Conservation (phyloP, 805 yeast genomes). For the Metschnikowia gruessii region DNA sequence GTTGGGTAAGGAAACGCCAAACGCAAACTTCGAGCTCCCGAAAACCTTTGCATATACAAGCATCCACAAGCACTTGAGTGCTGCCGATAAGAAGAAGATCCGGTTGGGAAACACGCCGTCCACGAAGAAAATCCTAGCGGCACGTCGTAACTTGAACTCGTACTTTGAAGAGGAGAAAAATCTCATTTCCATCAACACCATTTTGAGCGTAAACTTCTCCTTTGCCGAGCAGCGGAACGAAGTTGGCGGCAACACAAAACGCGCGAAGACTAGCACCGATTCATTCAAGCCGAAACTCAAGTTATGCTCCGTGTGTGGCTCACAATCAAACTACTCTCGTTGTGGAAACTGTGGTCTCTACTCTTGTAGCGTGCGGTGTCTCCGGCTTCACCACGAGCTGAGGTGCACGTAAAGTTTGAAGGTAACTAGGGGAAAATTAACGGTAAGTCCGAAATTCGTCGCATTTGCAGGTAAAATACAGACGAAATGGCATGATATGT, state of each 20-base stretch:
- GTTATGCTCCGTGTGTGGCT: constrained; percentile 43
- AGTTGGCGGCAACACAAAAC: constrained; percentile 12
- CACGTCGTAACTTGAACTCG: constrained; percentile 41
- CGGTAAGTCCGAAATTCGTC: background rate
- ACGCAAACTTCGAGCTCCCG: constrained; percentile 39
- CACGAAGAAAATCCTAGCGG: constrained; percentile 41
- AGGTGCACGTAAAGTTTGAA: constrained; percentile 28
- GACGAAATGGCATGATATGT: background rate
- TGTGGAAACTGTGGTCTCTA: constrained; percentile 41
- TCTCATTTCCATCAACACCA: constrained; percentile 41
- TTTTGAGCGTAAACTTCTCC: constrained; percentile 39
- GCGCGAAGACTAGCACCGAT: constrained; percentile 14
- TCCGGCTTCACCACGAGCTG: constrained; percentile 40
- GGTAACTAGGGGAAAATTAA: too few species aligned
- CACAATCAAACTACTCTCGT: constrained; percentile 35
- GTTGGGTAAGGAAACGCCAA: constrained; percentile 32
- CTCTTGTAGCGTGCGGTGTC: constrained; percentile 41
- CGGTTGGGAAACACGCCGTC: constrained; percentile 44
- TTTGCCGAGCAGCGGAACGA: constrained; percentile 37
- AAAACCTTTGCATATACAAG: constrained; percentile 38
- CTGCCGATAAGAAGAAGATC: constrained; percentile 24
- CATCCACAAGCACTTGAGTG: constrained; percentile 24
- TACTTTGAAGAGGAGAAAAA: constrained; percentile 47
- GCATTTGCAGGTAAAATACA: background rate
- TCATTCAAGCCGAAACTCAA: constrained; percentile 32